phyloP scores from a whole-genome alignment of 2,329 filamentous ascomycete species.

The Trichoderma simmonsii region DNA sequence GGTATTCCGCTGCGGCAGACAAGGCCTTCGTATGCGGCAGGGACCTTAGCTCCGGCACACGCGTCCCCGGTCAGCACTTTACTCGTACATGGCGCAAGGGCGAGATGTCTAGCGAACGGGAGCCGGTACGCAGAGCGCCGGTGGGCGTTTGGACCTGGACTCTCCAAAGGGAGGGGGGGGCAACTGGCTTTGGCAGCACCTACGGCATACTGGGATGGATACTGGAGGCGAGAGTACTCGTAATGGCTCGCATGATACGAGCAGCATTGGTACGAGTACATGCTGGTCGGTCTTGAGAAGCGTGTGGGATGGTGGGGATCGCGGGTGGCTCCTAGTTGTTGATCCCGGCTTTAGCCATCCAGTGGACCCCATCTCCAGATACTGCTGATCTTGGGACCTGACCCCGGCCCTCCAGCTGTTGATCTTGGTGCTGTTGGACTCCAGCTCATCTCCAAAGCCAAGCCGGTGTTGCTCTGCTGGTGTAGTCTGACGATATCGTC shows the following conservation, averaged over 20 bases:
- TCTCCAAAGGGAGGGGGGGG: background rate
- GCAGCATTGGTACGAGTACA: background rate
- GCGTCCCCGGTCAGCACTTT: conserved; percentile 10
- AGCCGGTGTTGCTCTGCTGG: background rate
- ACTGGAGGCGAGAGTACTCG: background rate
- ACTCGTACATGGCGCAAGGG: background rate
- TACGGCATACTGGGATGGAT: background rate
- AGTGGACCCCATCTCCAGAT: conserved; percentile 14
- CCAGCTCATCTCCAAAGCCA: background rate
- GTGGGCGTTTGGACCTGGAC: background rate
- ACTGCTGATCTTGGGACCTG: background rate
- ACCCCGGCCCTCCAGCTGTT: background rate
- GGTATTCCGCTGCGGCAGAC: background rate
- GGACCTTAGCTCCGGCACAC: conserved; percentile 10
- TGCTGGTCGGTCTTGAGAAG: background rate
- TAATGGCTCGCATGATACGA: background rate
- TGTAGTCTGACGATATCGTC: background rate
- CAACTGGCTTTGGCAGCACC: background rate
- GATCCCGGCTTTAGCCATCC: conserved; percentile 5
- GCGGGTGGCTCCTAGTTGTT: background rate
- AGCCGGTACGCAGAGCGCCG: background rate
- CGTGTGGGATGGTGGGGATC: background rate
- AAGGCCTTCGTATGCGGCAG: background rate
- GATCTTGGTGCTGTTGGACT: background rate
- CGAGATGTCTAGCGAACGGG: background rate